A percentile compares a stretch with the other conserved stretches of the same genome.
Evolutionary conservation across 768 basidiomycete species (phyloP).

Genomic region (Chalciporus piperatus): DNA sequence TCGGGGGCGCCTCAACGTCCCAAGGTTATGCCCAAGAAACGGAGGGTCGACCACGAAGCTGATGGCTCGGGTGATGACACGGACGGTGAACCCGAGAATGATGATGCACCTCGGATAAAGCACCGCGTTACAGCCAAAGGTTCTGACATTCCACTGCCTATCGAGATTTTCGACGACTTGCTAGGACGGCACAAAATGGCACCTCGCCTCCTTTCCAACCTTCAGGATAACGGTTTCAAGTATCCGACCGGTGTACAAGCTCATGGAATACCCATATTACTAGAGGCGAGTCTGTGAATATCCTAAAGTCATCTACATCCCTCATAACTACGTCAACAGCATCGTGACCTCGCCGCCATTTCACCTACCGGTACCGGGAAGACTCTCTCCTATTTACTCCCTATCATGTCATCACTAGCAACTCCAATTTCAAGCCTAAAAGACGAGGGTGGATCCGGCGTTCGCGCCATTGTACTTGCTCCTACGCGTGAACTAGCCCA

Average conservation of each 20-base stretch:
- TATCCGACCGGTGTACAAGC: slow-evolving; percentile 81
- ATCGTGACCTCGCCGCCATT: slow-evolving; percentile 86
- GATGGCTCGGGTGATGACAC: slow-evolving; percentile 19
- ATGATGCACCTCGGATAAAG: slow-evolving; percentile 29
- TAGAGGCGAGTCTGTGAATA: slow-evolving; percentile 52
- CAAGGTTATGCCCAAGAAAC: slow-evolving; percentile 25
- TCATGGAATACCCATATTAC: slow-evolving; percentile 72
- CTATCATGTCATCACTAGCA: slow-evolving; percentile 62
- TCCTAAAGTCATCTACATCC: background rate
- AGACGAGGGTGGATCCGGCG: slow-evolving; percentile 49
- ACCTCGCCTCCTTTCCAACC: slow-evolving; percentile 61
- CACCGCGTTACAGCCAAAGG: slow-evolving; percentile 81
- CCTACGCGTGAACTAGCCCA: slow-evolving; percentile 96
- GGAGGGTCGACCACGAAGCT: slow-evolving; percentile 26
- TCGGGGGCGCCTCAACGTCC: slow-evolving; percentile 9
- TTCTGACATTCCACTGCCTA: slow-evolving; percentile 56
- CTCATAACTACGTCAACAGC: slow-evolving; percentile 36
- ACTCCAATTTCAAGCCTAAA: slow-evolving; percentile 52
- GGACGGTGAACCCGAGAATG: slow-evolving; percentile 22
- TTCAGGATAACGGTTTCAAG: slow-evolving; percentile 56
- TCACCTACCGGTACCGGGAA: slow-evolving; percentile 98
- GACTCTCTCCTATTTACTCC: slow-evolving; percentile 88
- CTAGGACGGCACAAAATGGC: slow-evolving; percentile 56
- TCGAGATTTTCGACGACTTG: slow-evolving; percentile 59
- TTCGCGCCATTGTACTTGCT: slow-evolving; percentile 77